Percentiles rank a stretch among this genome's conserved stretches.
Conservation (phyloP, 345 rosid genomes). For the Eucalyptus sp. region DNA sequence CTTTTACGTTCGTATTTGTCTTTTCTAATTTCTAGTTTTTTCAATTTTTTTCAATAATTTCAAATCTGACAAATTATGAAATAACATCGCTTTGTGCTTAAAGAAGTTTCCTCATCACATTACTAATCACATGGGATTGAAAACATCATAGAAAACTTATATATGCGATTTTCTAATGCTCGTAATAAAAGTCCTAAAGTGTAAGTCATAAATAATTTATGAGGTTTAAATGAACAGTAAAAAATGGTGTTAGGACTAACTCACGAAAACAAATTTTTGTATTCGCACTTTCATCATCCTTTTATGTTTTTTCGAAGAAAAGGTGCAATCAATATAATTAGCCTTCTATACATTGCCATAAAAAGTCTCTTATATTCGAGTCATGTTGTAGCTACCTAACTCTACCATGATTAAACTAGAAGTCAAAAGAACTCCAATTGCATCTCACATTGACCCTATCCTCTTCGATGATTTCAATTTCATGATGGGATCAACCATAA, state of each 20-base stretch:
- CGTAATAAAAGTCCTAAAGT: background rate
- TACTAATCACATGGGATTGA: background rate
- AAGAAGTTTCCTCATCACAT: background rate
- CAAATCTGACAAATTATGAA: fast-evolving
- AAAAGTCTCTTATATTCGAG: background rate
- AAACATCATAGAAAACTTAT: background rate
- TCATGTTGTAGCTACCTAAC: background rate
- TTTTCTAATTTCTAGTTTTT: background rate
- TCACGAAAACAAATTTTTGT: background rate
- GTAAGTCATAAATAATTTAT: background rate
- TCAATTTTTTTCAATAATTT: too few relatives aligned
- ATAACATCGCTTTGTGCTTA: too few relatives aligned
- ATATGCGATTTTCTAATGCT: background rate
- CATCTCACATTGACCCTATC: background rate
- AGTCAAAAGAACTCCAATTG: background rate
- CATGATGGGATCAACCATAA: background rate
- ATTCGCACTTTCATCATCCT: background rate
- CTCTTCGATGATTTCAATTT: background rate
- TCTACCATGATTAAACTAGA: background rate
- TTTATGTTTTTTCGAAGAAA: background rate
- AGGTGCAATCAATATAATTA: background rate
- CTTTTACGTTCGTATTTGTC: background rate
- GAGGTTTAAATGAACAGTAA: background rate
- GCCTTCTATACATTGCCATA: background rate
- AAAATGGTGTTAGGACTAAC: background rate